Base-by-base conservation (phyloP, 2,329 filamentous ascomycete genomes). In the Dactylonectria estremocensis region DNA sequence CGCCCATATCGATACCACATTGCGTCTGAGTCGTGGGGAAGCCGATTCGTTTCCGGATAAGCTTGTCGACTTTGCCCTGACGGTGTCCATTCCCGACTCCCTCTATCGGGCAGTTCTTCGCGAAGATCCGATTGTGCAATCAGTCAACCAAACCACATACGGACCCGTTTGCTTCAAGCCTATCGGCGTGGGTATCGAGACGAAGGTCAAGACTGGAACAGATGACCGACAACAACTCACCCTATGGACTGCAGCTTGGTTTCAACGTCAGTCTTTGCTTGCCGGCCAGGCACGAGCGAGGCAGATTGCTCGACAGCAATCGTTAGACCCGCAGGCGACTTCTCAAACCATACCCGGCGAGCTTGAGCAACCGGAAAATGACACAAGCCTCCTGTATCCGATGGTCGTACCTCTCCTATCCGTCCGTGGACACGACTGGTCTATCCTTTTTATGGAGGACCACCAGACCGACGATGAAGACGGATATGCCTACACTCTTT, bases 51-150 rank as follows among this genome's bases (percentile, higher is more conserved):
- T 53, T n/a, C 50, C 28, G 16, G 50, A 53, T 16, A 53, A 53
- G 50, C 50, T 53, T 10, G 28, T 53, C 18, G 28, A 53, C 50
- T 53, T 53, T 53, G 28, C 28, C 31, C 24, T 53, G 24, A 35
- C 33, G n/a, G 50, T 53, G 20, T 53, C 50, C 16, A 35, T 53
- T 35, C 50, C 28, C 28, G 28, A 53, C 18, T 53, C 28, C 20
- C 20, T 53, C 20, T 53, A 53, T 28, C 28, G 28, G 18, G 28
- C 28, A 16, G 50, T 53, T 22, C 50, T 53, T 22, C 28, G 28
- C 20, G 50, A 53, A 53, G 50, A 53, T 53, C 49, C 49, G 10
- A 52, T 52, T 22, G 18, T 52, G 52, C 52, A 50, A 54, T 18
- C 45, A 63, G 16, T 63, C 18, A 48, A 48, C 45, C 18, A 48